These are phyloP conservation scores for Sequoiadendron giganteum DNA, from an alignment of 75 land plant genomes.

Conservation along the genomic window DNA sequence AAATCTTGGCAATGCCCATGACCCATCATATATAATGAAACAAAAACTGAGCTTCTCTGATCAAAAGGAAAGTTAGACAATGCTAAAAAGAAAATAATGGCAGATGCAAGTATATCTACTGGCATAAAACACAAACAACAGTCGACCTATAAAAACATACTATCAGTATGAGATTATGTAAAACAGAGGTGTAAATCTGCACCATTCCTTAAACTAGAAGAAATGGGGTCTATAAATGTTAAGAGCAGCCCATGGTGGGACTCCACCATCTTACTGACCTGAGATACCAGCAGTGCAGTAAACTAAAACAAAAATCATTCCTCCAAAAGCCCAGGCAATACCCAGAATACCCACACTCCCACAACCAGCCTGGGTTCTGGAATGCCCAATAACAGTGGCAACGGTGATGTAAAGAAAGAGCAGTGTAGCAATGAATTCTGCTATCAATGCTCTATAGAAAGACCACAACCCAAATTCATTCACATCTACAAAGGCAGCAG, in stretches of 20 bases:
- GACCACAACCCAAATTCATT: constrained; percentile 59
- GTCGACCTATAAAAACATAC: too few relatives aligned
- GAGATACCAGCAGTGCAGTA: constrained; percentile 69
- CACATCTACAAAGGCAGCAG: constrained; percentile 41
- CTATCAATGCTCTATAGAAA: constrained; percentile 70
- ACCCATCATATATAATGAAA: not conserved
- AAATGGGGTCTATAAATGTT: not conserved
- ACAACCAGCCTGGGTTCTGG: constrained; percentile 23
- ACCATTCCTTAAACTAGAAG: not conserved
- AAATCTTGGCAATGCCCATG: too few relatives aligned
- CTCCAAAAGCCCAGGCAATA: constrained; percentile 72
- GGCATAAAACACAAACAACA: too few relatives aligned
- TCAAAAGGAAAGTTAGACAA: not conserved
- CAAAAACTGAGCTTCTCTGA: not conserved
- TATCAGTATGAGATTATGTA: too few relatives aligned
- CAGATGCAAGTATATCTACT: not conserved
- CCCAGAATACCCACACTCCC: constrained; percentile 68
- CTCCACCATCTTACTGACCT: constrained; percentile 16
- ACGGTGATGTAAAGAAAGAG: constrained; percentile 69
- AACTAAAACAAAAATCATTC: constrained; percentile 40
- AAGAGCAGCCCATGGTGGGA: not conserved
- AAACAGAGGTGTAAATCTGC: not conserved
- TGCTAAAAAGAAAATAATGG: not conserved
- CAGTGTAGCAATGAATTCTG: constrained; percentile 72
- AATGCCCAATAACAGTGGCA: constrained; percentile 56